Conservation (phyloP, 78 protist species). For the Dictyostelium intermedium region DNA sequence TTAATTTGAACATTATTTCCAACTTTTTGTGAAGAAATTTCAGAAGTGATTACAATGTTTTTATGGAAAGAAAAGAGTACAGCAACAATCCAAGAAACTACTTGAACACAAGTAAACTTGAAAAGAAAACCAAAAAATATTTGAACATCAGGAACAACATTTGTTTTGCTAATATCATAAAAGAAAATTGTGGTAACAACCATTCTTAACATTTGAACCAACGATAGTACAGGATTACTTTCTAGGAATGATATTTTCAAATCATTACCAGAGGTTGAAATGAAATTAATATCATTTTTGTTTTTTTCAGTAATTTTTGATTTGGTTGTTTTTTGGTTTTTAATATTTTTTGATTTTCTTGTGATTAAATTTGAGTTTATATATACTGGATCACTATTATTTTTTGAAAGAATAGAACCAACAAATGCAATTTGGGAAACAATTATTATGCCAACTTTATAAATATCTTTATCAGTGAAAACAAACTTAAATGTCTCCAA, state of each 20-base stretch:
- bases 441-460: neutral
- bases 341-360: neutral
- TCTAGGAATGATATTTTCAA: constrained; percentile 1
- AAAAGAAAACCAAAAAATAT: neutral
- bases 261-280: neutral
- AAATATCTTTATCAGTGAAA: neutral
- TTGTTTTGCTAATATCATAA: neutral
- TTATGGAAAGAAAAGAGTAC: neutral
- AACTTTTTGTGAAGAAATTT: neutral
- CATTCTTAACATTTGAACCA: constrained; percentile 2
- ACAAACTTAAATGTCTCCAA: neutral
- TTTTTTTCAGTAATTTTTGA: no score
- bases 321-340: neutral
- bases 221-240: neutral
- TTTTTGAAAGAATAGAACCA: neutral
- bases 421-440: neutral
- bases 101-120: neutral
- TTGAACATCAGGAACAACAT: neutral
- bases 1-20: neutral
- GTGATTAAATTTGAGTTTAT: neutral
- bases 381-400: neutral
- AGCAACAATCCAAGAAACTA: neutral
- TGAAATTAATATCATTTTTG: no score
- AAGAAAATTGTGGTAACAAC: neutral
- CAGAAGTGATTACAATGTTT: neutral